These are phyloP conservation scores for Leccinum variicolor DNA, from an alignment of 768 basidiomycete species.

Conservation along the genomic window DNA sequence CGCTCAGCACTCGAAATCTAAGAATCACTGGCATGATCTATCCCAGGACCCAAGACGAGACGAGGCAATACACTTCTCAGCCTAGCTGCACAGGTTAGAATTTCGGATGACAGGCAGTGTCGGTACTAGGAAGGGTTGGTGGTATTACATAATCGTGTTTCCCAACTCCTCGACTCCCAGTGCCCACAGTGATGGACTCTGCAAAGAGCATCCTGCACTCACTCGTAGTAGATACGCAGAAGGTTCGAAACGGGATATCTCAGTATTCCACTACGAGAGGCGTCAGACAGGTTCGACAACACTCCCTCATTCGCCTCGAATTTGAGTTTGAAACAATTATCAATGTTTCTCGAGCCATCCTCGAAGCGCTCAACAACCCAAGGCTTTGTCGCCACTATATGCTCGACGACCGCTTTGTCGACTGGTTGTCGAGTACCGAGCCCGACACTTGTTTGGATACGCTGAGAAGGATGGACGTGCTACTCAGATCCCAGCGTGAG, in stretches of 20 bases:
- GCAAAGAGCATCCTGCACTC: background rate
- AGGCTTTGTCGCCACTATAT: background rate
- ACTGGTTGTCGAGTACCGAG: slow-evolving; percentile 4
- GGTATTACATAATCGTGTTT: too few relatives aligned
- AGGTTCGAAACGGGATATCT: background rate
- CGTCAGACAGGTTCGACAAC: slow-evolving; percentile 1
- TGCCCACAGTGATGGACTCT: slow-evolving; percentile 3
- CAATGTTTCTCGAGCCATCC: slow-evolving; percentile 3
- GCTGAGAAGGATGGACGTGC: background rate
- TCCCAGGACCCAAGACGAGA: too few relatives aligned
- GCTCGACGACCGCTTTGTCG: background rate
- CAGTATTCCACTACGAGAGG: background rate
- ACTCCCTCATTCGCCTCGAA: slow-evolving; percentile 6
- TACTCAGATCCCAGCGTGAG: background rate
- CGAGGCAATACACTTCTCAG: too few relatives aligned
- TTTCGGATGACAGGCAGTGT: too few relatives aligned
- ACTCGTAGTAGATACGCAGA: background rate
- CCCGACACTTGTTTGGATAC: slow-evolving; percentile 4
- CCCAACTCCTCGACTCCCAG: background rate
- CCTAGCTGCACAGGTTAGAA: too few relatives aligned
- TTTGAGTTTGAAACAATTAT: slow-evolving; percentile 3
- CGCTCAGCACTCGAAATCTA: too few relatives aligned
- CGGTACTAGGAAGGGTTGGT: too few relatives aligned
- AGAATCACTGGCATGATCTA: too few relatives aligned
- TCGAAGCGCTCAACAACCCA: background rate